Conservation (phyloP, 2,329 filamentous ascomycete genomes). For the Nannizziopsis arthrosporioides region DNA sequence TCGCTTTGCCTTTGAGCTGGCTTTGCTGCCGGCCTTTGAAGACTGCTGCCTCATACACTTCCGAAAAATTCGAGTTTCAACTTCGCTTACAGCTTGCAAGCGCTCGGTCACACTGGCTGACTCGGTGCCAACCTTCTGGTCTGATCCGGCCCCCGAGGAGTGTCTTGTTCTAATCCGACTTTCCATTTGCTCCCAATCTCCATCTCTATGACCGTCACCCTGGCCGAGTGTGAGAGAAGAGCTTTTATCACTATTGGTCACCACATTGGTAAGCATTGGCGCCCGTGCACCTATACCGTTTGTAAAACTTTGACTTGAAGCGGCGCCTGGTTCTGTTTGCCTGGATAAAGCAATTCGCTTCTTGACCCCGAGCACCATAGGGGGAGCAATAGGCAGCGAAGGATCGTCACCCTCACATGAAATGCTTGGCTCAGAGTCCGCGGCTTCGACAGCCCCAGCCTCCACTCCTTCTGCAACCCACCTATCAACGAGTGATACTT, state of each 20-base stretch:
- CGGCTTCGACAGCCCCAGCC: conserved; percentile 13
- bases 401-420: conserved; percentile 3
- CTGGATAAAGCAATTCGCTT: conserved; percentile 1
- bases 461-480: conserved; percentile 22
- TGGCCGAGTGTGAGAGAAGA: too few relatives aligned
- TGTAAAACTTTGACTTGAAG: background rate
- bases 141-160: background rate
- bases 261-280: too few relatives aligned
- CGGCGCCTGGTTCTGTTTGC: background rate
- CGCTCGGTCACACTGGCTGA: conserved; percentile 2
- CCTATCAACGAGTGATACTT: conserved; percentile 21
- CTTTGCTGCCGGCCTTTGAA: conserved; percentile 14
- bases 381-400: conserved; percentile 3
- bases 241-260: too few relatives aligned
- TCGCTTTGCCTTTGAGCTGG: conserved; percentile 14
- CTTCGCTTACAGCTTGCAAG: conserved; percentile 14
- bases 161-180: too few relatives aligned
- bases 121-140: background rate
- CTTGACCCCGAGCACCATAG: conserved; percentile 3
- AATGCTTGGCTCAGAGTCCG: conserved; percentile 9
- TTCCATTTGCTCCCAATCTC: too few relatives aligned
- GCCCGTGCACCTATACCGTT: background rate
- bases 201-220: too few relatives aligned
- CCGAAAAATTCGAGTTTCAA: conserved; percentile 19
- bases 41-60: conserved; percentile 25